phyloP scores from a whole-genome alignment of 2,329 filamentous ascomycete species.

The Botrytis porri region DNA sequence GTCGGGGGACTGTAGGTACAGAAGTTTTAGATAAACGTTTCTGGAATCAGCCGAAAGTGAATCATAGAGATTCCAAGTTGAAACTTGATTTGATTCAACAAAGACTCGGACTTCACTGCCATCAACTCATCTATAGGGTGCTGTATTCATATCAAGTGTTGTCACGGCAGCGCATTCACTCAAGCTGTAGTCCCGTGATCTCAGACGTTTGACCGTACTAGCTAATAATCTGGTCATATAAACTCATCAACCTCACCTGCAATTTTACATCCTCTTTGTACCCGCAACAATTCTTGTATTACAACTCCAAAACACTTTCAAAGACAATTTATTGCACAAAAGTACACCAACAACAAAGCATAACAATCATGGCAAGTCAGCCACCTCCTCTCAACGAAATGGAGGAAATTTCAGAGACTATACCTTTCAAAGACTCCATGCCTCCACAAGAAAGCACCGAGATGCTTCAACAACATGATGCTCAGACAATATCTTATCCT shows the following conservation, averaged over 20 bases:
- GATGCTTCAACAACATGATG: neutral
- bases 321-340: neutral
- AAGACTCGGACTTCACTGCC: accelerated
- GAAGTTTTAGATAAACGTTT: neutral
- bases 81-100: neutral
- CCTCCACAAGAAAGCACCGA: accelerated
- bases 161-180: neutral
- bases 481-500: neutral
- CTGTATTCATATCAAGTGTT: neutral
- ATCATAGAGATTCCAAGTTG: accelerated
- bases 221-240: neutral
- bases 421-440: neutral
- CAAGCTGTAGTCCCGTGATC: neutral
- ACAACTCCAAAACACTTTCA: neutral
- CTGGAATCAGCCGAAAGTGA: neutral
- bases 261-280: neutral
- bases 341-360: neutral
- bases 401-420: neutral
- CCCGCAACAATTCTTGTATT: neutral
- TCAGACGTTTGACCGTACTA: neutral
- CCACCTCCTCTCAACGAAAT: neutral
- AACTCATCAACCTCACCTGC: neutral
- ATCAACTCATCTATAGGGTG: neutral
- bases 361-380: neutral
- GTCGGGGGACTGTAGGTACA: accelerated